phyloP scores from a whole-genome alignment of 768 basidiomycete genomes.

The Leccinum variicolor region DNA sequence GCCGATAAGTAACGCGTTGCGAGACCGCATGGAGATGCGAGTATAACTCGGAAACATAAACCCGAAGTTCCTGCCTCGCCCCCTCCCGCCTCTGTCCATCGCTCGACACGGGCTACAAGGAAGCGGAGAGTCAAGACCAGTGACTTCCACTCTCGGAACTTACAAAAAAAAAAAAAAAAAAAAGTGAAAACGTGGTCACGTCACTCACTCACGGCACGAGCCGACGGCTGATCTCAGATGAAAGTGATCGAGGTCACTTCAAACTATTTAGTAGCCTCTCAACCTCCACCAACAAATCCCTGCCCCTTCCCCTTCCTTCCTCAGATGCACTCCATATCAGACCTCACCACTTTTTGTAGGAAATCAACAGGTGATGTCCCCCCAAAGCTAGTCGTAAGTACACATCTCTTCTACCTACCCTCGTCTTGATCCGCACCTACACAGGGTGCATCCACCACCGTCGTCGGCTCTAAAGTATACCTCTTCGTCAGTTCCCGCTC shows the following conservation, averaged over 20 bases:
- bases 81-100: background rate
- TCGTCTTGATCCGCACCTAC: background rate
- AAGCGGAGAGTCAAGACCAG: too few species aligned
- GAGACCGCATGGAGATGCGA: background rate
- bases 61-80: slow-evolving; percentile 3
- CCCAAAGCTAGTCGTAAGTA: slow-evolving; percentile 77
- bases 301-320: slow-evolving; percentile 4
- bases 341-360: slow-evolving; percentile 82
- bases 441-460: slow-evolving; percentile 88
- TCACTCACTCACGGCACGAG: slow-evolving; percentile 13
- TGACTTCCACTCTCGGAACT: slow-evolving; percentile 3
- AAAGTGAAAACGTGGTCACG: slow-evolving; percentile 15
- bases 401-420: background rate
- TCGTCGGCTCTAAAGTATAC: slow-evolving; percentile 84
- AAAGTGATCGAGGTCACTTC: slow-evolving; percentile 8
- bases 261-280: slow-evolving; percentile 13
- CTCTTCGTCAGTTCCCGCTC: slow-evolving; percentile 62
- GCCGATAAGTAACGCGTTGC: slow-evolving; percentile 14
- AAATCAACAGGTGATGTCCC: slow-evolving; percentile 85
- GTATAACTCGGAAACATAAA: background rate
- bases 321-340: slow-evolving; percentile 78
- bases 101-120: background rate
- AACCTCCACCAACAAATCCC: slow-evolving; percentile 8
- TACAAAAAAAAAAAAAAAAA: too few species aligned
- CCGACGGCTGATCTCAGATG: slow-evolving; percentile 32